A percentile compares a stretch with the other conserved stretches of the same genome.
Evolutionary conservation across 2,329 filamentous ascomycete genomes (phyloP).

Genomic region (Polytolypa hystricis): DNA sequence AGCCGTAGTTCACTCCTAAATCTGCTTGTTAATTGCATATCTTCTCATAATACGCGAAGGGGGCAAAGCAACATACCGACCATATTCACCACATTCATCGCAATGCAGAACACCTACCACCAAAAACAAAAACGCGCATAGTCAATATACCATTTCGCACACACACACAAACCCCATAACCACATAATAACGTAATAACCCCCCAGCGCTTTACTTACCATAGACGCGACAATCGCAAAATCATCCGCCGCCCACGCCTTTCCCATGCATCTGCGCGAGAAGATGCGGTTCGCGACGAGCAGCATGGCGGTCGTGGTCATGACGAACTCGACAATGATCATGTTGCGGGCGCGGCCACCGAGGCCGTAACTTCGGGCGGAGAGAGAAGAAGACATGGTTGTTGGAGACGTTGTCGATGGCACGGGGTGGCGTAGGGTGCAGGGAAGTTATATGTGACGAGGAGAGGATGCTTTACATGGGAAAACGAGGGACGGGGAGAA

Average conservation of each 20-base stretch:
- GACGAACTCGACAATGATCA: slow-evolving; percentile 17
- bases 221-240: slow-evolving; percentile 17
- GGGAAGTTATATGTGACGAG: no score
- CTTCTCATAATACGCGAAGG: background rate
- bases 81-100: slow-evolving; percentile 18
- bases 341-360: slow-evolving; percentile 12
- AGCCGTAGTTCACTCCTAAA: slow-evolving; percentile 20
- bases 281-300: slow-evolving; percentile 18
- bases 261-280: slow-evolving; percentile 15
- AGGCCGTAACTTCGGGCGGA: slow-evolving; percentile 11
- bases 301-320: slow-evolving; percentile 14
- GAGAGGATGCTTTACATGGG: no score
- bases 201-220: no score
- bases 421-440: no score
- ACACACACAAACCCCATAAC: no score
- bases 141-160: background rate
- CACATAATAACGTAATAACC: no score
- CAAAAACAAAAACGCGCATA: slow-evolving; percentile 2
- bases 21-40: slow-evolving; percentile 2
- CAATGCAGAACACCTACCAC: slow-evolving; percentile 16
- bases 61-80: slow-evolving; percentile 10
- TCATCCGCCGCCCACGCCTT: slow-evolving; percentile 19
- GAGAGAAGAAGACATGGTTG: slow-evolving; percentile 1
- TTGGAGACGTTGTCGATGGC: no score
- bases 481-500: no score